Conservation (phyloP, 129 eudicot genomes). For the Heracleum sosnowskyi region DNA sequence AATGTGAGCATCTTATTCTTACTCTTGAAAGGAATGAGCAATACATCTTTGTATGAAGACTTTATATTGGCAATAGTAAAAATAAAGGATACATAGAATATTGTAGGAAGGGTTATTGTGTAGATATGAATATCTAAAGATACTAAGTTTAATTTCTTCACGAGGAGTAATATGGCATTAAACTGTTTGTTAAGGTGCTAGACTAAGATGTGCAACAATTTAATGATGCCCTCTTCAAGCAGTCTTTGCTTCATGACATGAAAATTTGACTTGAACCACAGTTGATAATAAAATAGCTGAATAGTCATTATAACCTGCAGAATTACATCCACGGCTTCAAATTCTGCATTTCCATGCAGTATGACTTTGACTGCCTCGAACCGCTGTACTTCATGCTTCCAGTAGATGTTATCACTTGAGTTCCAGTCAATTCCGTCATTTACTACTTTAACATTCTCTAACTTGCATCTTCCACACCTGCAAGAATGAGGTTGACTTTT, state of each 20-base stretch:
- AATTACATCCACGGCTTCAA: slow-evolving; percentile 78
- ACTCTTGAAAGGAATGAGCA: background rate
- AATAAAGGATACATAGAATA: background rate
- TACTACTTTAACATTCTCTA: slow-evolving; percentile 63
- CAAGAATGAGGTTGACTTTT: slow-evolving; percentile 11
- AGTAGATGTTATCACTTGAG: slow-evolving; percentile 59
- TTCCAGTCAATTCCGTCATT: slow-evolving; percentile 91
- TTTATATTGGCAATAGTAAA: background rate
- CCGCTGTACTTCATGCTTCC: slow-evolving; percentile 91
- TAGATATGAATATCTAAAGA: background rate
- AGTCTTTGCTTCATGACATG: background rate
- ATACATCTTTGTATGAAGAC: background rate
- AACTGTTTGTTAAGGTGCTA: slow-evolving; percentile 5
- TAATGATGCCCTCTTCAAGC: background rate
- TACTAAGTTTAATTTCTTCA: background rate
- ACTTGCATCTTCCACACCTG: slow-evolving; percentile 86
- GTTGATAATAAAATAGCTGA: background rate
- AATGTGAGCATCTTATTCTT: background rate
- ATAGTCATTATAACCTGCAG: slow-evolving; percentile 49
- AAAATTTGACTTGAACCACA: background rate
- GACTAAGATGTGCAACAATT: background rate
- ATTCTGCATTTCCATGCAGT: slow-evolving; percentile 97
- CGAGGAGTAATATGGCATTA: too few species aligned
- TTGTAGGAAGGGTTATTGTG: background rate
- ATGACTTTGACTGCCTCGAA: slow-evolving; percentile 61